A percentile compares a stretch with the other conserved stretches of the same genome.
Evolutionary conservation across 495 filamentous ascomycete genomes (phyloP).

Genomic region (Endocarpon pusillum): DNA sequence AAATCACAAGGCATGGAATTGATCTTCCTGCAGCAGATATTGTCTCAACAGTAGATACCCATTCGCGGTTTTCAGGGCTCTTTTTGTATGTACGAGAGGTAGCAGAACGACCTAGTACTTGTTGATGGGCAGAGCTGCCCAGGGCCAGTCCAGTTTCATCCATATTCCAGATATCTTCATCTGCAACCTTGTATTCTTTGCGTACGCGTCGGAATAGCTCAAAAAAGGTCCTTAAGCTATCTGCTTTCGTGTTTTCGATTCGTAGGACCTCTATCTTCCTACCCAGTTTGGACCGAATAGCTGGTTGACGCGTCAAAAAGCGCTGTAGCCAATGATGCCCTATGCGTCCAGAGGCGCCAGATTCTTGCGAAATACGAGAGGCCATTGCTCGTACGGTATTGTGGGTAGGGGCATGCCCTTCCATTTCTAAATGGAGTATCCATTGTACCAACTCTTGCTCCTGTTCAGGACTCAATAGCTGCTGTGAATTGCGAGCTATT

Average conservation of each 20-base stretch:
- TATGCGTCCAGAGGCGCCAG: neutral
- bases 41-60: neutral
- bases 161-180: constrained; percentile 1
- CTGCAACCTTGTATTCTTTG: neutral
- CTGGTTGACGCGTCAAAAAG: neutral
- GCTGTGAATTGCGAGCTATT: no score
- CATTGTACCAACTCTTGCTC: no score
- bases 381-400: neutral
- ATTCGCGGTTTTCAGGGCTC: neutral
- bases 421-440: neutral
- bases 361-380: neutral
- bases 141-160: constrained; percentile 1
- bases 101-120: neutral
- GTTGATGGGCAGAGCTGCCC: neutral
- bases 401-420: neutral
- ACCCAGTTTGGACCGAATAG: neutral
- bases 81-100: neutral
- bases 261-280: neutral
- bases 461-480: no score
- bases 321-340: neutral
- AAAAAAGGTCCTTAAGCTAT: neutral
- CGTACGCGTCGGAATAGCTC: neutral
- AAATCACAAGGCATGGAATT: neutral
- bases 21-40: neutral
- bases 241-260: neutral